Percentiles rank a stretch among this genome's conserved stretches.
Conservation (phyloP, 495 filamentous ascomycete species). For the Cercophora newfieldiana region DNA sequence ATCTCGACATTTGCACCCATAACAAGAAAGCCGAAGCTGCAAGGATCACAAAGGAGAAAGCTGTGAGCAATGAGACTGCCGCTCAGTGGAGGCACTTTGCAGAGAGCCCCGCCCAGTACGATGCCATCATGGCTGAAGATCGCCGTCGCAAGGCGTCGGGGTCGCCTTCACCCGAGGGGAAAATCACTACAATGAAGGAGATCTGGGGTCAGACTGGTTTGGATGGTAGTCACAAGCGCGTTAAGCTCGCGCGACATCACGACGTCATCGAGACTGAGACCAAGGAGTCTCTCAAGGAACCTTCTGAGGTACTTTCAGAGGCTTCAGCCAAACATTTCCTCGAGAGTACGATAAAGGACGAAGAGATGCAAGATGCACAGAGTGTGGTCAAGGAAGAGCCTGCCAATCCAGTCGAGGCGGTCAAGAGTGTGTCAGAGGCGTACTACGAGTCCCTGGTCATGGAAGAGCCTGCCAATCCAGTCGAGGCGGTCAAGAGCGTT, state of each 20-base stretch:
- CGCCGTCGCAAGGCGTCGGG: conserved; percentile 35
- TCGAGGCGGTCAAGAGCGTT: background rate
- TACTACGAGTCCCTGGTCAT: conserved; percentile 7
- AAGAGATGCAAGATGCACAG: background rate
- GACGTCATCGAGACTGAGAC: background rate
- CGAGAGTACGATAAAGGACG: background rate
- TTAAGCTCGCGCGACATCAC: conserved; percentile 41
- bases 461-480: too few relatives aligned
- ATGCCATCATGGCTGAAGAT: conserved; percentile 24
- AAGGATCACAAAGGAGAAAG: conserved; percentile 11
- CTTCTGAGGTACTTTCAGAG: too few relatives aligned
- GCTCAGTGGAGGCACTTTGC: conserved; percentile 28
- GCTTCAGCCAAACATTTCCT: too few relatives aligned
- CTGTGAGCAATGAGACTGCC: conserved; percentile 7
- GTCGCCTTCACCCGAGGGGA: conserved; percentile 16
- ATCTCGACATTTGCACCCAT: conserved; percentile 47
- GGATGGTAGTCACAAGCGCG: conserved; percentile 38
- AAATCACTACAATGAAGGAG: conserved; percentile 23
- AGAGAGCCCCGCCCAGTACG: conserved; percentile 23
- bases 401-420: background rate
- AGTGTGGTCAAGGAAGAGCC: background rate
- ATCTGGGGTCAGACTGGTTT: conserved; percentile 35
- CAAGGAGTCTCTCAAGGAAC: background rate
- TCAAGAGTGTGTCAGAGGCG: conserved; percentile 9
- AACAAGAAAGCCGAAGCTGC: conserved; percentile 22